These are phyloP conservation scores for Malassezia sp. DNA, from an alignment of 1,284 basidiomycete species.

Conservation along the genomic window DNA sequence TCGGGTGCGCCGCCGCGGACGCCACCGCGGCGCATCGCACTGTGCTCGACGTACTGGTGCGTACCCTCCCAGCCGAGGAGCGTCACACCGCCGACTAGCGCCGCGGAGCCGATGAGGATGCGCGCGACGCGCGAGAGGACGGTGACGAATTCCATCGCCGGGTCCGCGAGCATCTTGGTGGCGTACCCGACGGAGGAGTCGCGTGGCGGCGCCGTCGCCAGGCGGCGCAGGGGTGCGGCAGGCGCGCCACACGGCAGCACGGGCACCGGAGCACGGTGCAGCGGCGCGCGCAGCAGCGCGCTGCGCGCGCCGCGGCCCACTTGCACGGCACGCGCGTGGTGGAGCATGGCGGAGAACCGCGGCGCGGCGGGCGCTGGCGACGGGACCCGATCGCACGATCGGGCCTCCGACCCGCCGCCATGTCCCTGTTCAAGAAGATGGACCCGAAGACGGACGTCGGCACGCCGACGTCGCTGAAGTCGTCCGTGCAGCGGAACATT, in stretches of 20 bases:
- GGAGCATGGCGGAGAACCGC: too few relatives aligned
- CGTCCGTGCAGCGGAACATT: conserved; percentile 82
- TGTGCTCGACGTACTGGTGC: conserved; percentile 41
- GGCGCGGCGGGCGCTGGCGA: too few relatives aligned
- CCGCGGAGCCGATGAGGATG: conserved; percentile 30
- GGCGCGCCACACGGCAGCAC: too few relatives aligned
- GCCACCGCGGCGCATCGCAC: conserved; percentile 19
- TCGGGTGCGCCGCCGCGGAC: not conserved
- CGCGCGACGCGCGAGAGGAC: conserved; percentile 38
- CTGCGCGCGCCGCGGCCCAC: too few relatives aligned
- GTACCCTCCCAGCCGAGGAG: conserved; percentile 30
- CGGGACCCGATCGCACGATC: too few relatives aligned
- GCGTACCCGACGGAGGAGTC: too few relatives aligned
- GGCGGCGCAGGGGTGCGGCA: too few relatives aligned
- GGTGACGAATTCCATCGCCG: conserved; percentile 33
- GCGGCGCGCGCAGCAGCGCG: too few relatives aligned
- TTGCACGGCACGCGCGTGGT: too few relatives aligned
- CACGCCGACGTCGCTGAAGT: conserved; percentile 85
- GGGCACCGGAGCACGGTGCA: too few relatives aligned
- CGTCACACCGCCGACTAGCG: conserved; percentile 23
- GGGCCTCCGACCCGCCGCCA: conserved; percentile 8
- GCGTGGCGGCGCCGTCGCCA: too few relatives aligned
- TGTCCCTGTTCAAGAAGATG: conserved; percentile 46
- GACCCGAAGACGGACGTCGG: conserved; percentile 70
- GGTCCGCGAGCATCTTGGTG: conserved; percentile 10